Percentiles rank a stretch among this genome's conserved stretches.
Conservation (phyloP, 1,284 basidiomycete species). For the Wallemia ichthyophaga region DNA sequence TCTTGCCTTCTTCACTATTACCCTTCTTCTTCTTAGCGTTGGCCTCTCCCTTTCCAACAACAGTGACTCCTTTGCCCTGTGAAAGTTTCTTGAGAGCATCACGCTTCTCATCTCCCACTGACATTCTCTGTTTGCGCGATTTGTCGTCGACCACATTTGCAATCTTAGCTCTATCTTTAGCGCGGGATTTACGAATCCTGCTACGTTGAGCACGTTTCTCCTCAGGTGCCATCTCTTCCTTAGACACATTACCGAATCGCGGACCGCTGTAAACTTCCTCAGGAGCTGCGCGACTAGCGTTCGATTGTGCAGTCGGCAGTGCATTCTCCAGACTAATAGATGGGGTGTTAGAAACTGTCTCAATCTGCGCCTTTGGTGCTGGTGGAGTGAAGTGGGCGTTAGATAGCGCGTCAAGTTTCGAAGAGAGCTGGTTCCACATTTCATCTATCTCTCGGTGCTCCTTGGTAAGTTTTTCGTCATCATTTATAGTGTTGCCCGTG, state of each 20-base stretch:
- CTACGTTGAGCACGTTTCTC: conserved; percentile 45
- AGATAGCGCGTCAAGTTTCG: conserved; percentile 72
- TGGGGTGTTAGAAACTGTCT: conserved; percentile 54
- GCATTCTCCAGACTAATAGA: conserved; percentile 69
- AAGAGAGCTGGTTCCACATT: conserved; percentile 56
- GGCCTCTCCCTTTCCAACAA: conserved; percentile 38
- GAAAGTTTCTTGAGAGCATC: conserved; percentile 44
- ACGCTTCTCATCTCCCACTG: conserved; percentile 46
- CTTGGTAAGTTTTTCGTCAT: conserved; percentile 53
- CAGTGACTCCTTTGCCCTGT: conserved; percentile 62
- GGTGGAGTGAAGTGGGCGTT: conserved; percentile 92
- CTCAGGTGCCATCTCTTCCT: conserved; percentile 51
- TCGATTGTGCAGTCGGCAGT: conserved; percentile 47
- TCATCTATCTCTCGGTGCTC: conserved; percentile 63
- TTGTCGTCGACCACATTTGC: conserved; percentile 36
- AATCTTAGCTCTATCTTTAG: conserved; percentile 36
- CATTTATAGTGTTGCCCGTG: conserved; percentile 27
- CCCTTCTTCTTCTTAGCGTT: conserved; percentile 16
- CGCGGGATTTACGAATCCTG: conserved; percentile 43
- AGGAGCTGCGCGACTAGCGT: conserved; percentile 59
- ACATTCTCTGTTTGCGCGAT: conserved; percentile 21
- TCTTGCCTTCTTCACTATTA: conserved; percentile 6
- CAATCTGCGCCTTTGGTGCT: conserved; percentile 70
- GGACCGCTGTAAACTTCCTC: conserved; percentile 49
- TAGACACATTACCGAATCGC: conserved; percentile 26